Evolutionary conservation across 2,329 filamentous ascomycete species (phyloP), one percentile per base, ranked within the genome.

Genomic region (Cladobotryum protrusum): DNA sequence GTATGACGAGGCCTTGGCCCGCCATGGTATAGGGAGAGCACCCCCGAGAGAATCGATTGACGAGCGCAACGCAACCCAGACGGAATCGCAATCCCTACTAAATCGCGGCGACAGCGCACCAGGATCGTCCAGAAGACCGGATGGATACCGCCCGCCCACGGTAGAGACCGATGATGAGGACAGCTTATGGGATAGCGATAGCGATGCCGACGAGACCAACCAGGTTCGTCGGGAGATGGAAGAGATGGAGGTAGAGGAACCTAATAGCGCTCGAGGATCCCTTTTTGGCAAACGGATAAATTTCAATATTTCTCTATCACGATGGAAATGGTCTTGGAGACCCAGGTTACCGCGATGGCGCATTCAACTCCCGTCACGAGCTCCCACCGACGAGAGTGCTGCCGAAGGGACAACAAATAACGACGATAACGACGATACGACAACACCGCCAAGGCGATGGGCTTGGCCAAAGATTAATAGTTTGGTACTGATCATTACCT

Each of bases 161-260:
- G 90, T 92, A 54, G 87, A 93, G 67, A 77, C 72, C 1, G 90
- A 89, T 51, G 85, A 83, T 53, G 85, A 91, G 55, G 77, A 75
- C 52, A 75, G 75, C 57, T 63, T 74, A 20, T 72, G 80, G 68
- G 67, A 74, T 24, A 71, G 67, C 18, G 72, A 72, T 11, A 71
- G 69, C 47, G 72, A 72, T 44, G 65, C 66, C 37, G 77, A 67
- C 32, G 78, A 87, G 56, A 81, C 81, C 35, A 81, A 80, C 32
- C 81, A 83, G 55, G 77, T 93, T 59, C 83, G 88, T 55, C 79
- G 86, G 57, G 88, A 93, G 69, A 85, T 97, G 72, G 82, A 95
- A 63, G 87, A 96, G 77, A 83, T 95, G 78, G 89, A 95, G 58
- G 81, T 95, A 39, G 80, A 89, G 60, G 89, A 95, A 58, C 81